phyloP scores from a whole-genome alignment of 2,329 filamentous ascomycete species.

The Xylariaceae sp. region DNA sequence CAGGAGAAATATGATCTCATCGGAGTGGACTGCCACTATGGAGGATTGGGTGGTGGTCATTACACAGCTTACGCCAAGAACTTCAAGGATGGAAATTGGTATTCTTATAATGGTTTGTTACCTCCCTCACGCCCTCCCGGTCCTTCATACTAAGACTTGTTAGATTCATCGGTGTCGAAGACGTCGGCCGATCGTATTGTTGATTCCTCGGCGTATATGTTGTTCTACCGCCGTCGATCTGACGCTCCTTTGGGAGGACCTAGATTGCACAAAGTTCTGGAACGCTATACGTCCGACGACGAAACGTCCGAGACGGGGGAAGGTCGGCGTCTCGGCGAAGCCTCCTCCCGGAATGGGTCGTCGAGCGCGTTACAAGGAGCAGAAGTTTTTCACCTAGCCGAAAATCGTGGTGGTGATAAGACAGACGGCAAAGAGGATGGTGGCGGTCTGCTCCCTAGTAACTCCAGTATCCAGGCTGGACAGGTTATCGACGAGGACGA shows the following conservation, averaged over 20 bases:
- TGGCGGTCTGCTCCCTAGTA: slow-evolving; percentile 21
- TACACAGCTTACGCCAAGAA: slow-evolving; percentile 95
- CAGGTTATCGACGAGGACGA: slow-evolving; percentile 47
- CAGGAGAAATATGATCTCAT: slow-evolving; percentile 86
- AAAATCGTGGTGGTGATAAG: slow-evolving; percentile 49
- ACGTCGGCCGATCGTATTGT: slow-evolving; percentile 59
- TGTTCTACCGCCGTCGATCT: slow-evolving; percentile 91
- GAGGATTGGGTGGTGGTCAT: slow-evolving; percentile 87
- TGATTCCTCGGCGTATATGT: slow-evolving; percentile 75
- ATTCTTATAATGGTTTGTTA: slow-evolving; percentile 85
- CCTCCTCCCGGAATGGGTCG: slow-evolving; percentile 83
- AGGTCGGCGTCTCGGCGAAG: slow-evolving; percentile 75
- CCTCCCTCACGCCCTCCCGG: not conserved
- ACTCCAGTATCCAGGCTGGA: slow-evolving; percentile 30
- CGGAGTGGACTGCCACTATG: slow-evolving; percentile 92
- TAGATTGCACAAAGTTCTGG: slow-evolving; percentile 64
- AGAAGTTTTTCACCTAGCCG: slow-evolving; percentile 66
- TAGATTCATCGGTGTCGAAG: slow-evolving; percentile 69
- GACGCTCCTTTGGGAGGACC: slow-evolving; percentile 71
- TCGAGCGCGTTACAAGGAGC: slow-evolving; percentile 78
- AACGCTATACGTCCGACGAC: slow-evolving; percentile 51
- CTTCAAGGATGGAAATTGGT: slow-evolving; percentile 84
- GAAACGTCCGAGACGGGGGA: slow-evolving; percentile 60
- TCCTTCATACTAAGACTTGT: slow-evolving; percentile 35
- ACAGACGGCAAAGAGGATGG: slow-evolving; percentile 19